Base-by-base conservation (phyloP, 495 filamentous ascomycete genomes). In the Lindgomyces ingoldianus region DNA sequence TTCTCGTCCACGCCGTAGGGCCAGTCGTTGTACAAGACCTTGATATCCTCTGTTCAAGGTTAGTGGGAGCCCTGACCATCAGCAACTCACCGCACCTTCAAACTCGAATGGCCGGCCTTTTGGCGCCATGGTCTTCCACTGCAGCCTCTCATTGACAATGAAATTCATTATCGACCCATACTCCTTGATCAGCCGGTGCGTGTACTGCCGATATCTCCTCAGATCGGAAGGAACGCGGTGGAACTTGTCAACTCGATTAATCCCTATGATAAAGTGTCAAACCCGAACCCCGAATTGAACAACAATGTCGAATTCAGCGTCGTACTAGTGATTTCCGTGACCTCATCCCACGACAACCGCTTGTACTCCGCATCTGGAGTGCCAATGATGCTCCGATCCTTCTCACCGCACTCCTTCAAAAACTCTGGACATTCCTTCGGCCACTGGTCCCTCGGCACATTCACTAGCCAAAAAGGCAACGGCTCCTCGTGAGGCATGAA, bases 11-110 rank as follows among this genome's bases (percentile, higher is more conserved):
- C 77, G 0, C 90, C 91, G 67, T 96, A 96, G 2, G 91, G 91
- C 90, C 91, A 96, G 80, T 96, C 91, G 70, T 96, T 96, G 76
- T 84, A 84, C 19, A 95, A 74, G 41, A 93, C 85, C 64, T 87
- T 89, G 70, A 88, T 72, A 68, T 95, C 89, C 53, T 87, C 88
- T 85, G 53, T 27, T n/a, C 12, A 21, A 27, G 24, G 44, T 44
- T n/a, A 52, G 55, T 36, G 16, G 54, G 4, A 22, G 18, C 8
- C 12, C 11, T 36, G 26, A 41, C 16, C 21, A 16, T 45, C 33
- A 42, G 16, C 2, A 44, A 26, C 21, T 18, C 21, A 39, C 41
- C 12, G 69, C 74, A 84, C 81, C 81, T 55, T 81, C 70, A 64
- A 75, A 76, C 57, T 79, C 75, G 60, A 87, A 87, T 1, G 79